Conservation (phyloP, 176 grass and related monocot species). For the Leersia perrieri region DNA sequence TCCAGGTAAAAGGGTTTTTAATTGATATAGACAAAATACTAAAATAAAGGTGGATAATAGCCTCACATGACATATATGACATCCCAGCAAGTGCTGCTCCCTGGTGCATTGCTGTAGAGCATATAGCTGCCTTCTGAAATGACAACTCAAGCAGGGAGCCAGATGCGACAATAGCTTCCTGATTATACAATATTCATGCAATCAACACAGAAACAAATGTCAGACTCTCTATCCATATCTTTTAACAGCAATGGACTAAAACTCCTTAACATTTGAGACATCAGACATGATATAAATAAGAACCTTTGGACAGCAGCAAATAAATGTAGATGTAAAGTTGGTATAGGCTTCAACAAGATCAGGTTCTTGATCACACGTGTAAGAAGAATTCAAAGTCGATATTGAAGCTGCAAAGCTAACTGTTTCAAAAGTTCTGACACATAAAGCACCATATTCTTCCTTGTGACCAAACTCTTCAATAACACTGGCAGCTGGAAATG, state of each 20-base stretch:
- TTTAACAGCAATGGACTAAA: constrained; percentile 18
- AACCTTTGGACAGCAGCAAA: constrained; percentile 89
- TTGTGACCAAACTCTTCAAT: constrained; percentile 91
- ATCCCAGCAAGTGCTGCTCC: constrained; percentile 84
- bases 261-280: not conserved
- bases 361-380: constrained; percentile 95
- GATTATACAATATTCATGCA: constrained; percentile 34
- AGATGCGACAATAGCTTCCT: constrained; percentile 75
- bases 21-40: constrained; percentile 5
- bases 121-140: constrained; percentile 86
- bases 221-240: constrained; percentile 15
- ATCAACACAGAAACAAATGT: constrained; percentile 19
- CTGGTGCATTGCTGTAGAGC: constrained; percentile 88
- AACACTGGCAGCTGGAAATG: constrained; percentile 69
- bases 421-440: constrained; percentile 74
- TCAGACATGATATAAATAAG: constrained; percentile 12
- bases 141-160: constrained; percentile 75
- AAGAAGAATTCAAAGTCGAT: constrained; percentile 76
- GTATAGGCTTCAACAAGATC: constrained; percentile 90
- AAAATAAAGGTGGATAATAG: constrained; percentile 26
- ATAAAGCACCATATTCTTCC: constrained; percentile 73
- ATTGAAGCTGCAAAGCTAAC: constrained; percentile 76
- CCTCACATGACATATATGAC: constrained; percentile 91
- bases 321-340: constrained; percentile 78
- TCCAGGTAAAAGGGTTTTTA: not conserved